Evolutionary conservation across 2,329 filamentous ascomycete genomes (phyloP).

Genomic region (Alternaria dauci): DNA sequence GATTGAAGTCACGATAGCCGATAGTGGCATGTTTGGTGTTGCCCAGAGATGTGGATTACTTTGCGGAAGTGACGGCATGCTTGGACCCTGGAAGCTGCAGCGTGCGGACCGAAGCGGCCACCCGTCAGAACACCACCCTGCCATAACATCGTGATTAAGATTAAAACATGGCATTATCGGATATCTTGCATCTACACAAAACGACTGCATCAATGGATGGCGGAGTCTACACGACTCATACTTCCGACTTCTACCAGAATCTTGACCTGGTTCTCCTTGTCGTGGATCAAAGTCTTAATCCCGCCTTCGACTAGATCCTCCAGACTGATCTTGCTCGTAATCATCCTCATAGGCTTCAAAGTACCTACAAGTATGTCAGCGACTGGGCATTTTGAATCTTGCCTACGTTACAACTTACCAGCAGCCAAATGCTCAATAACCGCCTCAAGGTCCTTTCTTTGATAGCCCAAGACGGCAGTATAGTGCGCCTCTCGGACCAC

Average conservation of each 20-base stretch:
- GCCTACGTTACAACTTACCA: constrained; percentile 33
- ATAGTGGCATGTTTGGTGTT: not conserved
- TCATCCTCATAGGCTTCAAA: constrained; percentile 65
- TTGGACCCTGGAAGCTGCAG: constrained; percentile 3
- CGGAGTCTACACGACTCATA: constrained; percentile 24
- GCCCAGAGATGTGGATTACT: not conserved
- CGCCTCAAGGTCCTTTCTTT: constrained; percentile 63
- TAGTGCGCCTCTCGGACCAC: constrained; percentile 64
- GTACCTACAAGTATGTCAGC: constrained; percentile 48
- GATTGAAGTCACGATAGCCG: not conserved
- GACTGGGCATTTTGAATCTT: not conserved
- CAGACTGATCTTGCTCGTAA: constrained; percentile 66
- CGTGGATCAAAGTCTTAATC: constrained; percentile 64
- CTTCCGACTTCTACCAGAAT: constrained; percentile 62
- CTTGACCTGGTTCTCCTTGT: constrained; percentile 71
- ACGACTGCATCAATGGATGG: constrained; percentile 9
- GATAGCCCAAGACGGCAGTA: constrained; percentile 60
- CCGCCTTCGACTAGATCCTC: constrained; percentile 66
- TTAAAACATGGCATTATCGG: not conserved
- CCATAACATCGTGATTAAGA: not conserved
- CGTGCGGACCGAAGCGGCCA: too few species aligned
- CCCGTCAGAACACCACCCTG: not conserved
- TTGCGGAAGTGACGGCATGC: constrained; percentile 15
- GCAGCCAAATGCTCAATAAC: constrained; percentile 62
- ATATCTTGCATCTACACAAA: not conserved